These are phyloP conservation scores for Fusarium praegraminearum DNA, from an alignment of 2,329 filamentous ascomycete species.

Conservation along the genomic window DNA sequence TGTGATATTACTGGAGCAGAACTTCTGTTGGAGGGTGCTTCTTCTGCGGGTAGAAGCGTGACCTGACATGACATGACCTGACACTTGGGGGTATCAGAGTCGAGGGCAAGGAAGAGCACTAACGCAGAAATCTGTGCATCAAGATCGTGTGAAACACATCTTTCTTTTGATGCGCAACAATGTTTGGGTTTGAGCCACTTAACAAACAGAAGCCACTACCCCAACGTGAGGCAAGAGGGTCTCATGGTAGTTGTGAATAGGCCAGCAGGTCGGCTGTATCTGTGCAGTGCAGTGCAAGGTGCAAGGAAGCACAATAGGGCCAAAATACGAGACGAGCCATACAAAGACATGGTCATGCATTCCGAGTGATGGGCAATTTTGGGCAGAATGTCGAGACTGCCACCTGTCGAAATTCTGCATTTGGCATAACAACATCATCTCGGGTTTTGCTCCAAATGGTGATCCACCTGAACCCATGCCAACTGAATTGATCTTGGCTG, in stretches of 20 bases:
- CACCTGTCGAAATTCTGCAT: slow-evolving; percentile 39
- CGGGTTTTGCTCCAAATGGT: slow-evolving; percentile 35
- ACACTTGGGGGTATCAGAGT: slow-evolving; percentile 38
- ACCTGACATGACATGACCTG: slow-evolving; percentile 50
- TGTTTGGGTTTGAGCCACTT: slow-evolving; percentile 4
- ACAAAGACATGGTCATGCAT: slow-evolving; percentile 14
- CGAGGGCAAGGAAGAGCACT: slow-evolving; percentile 10
- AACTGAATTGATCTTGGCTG: slow-evolving; percentile 42
- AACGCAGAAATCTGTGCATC: slow-evolving; percentile 11
- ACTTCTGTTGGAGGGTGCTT: slow-evolving; percentile 39
- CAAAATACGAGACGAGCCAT: slow-evolving; percentile 24
- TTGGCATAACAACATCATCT: slow-evolving; percentile 42
- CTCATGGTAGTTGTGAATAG: slow-evolving; percentile 19
- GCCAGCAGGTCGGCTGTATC: slow-evolving; percentile 8
- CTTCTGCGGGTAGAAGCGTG: slow-evolving; percentile 42
- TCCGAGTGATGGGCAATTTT: slow-evolving; percentile 17
- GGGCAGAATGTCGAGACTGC: slow-evolving; percentile 20
- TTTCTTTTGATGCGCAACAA: slow-evolving; percentile 9
- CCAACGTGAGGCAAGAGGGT: slow-evolving; percentile 31
- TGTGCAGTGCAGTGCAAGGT: slow-evolving; percentile 10
- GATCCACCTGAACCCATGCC: slow-evolving; percentile 42
- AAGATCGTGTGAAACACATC: slow-evolving; percentile 21
- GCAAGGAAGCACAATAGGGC: slow-evolving; percentile 9
- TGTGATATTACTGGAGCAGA: slow-evolving; percentile 38
- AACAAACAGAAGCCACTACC: slow-evolving; percentile 13